These are phyloP conservation scores for Trichoderma sp. DNA, from an alignment of 2,329 filamentous ascomycete species.

Conservation along the genomic window DNA sequence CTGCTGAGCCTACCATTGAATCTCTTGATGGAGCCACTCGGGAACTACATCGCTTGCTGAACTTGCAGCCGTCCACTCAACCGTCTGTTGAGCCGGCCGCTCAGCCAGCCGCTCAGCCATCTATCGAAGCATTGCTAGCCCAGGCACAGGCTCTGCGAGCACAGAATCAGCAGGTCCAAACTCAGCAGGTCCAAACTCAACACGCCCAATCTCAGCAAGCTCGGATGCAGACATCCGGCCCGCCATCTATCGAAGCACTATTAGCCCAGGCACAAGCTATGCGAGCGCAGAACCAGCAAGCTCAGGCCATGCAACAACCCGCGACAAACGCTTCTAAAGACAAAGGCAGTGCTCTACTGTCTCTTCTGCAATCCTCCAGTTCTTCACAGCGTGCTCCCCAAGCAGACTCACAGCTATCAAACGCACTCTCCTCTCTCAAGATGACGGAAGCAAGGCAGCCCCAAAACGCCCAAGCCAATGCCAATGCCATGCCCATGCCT, in stretches of 20 bases:
- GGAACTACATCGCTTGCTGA: slow-evolving; percentile 57
- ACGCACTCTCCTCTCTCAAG: slow-evolving; percentile 45
- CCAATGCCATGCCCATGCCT: slow-evolving; percentile 43
- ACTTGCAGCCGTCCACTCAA: slow-evolving; percentile 56
- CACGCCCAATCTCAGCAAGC: background rate
- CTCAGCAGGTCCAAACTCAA: too few relatives aligned
- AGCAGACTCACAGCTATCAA: slow-evolving; percentile 39
- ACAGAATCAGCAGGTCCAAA: background rate
- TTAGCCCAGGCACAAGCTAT: background rate
- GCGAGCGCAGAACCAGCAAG: background rate
- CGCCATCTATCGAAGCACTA: background rate
- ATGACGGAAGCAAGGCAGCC: slow-evolving; percentile 53
- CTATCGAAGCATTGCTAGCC: background rate
- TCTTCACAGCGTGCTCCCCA: slow-evolving; percentile 27
- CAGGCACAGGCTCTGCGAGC: background rate
- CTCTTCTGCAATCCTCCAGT: slow-evolving; percentile 50
- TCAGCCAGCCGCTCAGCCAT: slow-evolving; percentile 46
- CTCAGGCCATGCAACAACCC: slow-evolving; percentile 8
- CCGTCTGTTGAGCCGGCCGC: slow-evolving; percentile 50
- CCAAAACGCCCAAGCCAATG: slow-evolving; percentile 58
- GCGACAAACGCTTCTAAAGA: slow-evolving; percentile 38
- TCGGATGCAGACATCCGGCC: background rate
- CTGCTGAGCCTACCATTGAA: slow-evolving; percentile 43
- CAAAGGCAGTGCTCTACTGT: slow-evolving; percentile 55
- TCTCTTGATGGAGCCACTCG: slow-evolving; percentile 53